phyloP scores from a whole-genome alignment of 768 basidiomycete species.

The Leccinellum luteum region DNA sequence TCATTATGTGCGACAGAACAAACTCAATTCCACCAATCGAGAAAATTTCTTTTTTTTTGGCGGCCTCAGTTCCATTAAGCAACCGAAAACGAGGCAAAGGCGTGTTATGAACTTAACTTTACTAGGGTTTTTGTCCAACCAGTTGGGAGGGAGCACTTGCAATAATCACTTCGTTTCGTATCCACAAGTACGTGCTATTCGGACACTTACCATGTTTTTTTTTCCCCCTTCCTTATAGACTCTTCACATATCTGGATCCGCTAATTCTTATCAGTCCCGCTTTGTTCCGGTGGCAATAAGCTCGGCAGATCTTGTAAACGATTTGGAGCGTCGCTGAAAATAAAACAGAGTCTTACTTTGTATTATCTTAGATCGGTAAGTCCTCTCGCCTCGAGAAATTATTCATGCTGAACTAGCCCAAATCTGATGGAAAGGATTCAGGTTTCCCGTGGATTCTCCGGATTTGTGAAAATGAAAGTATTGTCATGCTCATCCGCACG shows the following conservation, averaged over 20 bases:
- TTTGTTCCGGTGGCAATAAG: conserved; percentile 20
- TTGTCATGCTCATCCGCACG: neutral
- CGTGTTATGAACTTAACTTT: conserved; percentile 23
- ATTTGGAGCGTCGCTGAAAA: neutral
- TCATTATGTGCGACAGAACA: neutral
- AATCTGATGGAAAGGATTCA: neutral
- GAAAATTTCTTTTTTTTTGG: neutral
- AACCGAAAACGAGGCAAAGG: conserved; percentile 24
- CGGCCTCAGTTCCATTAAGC: conserved; percentile 15
- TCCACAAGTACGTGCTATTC: neutral
- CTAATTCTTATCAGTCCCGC: conserved; percentile 1
- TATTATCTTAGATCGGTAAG: neutral
- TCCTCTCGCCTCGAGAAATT: neutral
- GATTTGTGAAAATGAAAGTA: neutral
- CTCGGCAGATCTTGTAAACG: conserved; percentile 8
- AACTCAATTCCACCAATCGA: neutral
- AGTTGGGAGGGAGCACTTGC: neutral
- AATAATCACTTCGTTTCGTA: conserved; percentile 1
- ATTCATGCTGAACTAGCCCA: neutral
- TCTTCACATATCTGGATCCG: conserved; percentile 1
- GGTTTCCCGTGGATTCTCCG: neutral
- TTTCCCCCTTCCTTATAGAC: no score
- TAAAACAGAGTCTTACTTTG: conserved; percentile 1
- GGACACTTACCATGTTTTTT: neutral
- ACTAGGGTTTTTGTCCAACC: neutral